Percentiles rank a stretch among this genome's conserved stretches.
Conservation (phyloP, 2,329 filamentous ascomycete species). For the Botrytis byssoidea region DNA sequence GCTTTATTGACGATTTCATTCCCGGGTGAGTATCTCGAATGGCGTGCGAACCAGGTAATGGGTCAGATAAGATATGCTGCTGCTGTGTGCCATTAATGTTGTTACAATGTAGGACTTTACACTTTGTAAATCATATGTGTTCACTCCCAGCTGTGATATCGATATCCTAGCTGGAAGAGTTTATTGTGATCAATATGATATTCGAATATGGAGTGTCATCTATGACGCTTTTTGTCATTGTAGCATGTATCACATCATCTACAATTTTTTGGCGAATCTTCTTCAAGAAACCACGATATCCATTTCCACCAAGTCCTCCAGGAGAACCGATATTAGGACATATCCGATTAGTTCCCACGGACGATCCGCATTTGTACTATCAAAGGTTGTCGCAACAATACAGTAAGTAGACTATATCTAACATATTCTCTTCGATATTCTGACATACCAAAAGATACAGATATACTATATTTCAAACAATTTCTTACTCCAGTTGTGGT, state of each 20-base stretch:
- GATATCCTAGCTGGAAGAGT: not conserved
- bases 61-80: not conserved
- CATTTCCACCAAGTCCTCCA: conserved; percentile 33
- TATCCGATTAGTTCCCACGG: conserved; percentile 29
- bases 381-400: conserved; percentile 33
- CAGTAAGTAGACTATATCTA: conserved; percentile 19
- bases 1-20: not conserved
- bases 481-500: conserved; percentile 42
- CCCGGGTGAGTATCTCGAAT: not conserved
- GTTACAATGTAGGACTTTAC: not conserved
- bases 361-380: conserved; percentile 31
- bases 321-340: conserved; percentile 33
- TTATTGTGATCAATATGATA: not conserved
- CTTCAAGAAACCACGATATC: conserved; percentile 17
- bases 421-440: not conserved
- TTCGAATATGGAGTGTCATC: not conserved
- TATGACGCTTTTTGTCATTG: not conserved
- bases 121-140: not conserved
- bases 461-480: conserved; percentile 31
- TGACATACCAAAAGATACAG: conserved; percentile 21
- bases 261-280: not conserved
- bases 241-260: not conserved
- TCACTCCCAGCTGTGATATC: not conserved
- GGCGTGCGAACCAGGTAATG: not conserved
- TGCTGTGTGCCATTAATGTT: not conserved